Base-by-base conservation (phyloP, 805 yeast genomes). In the Kluyveromyces aestuarii region DNA sequence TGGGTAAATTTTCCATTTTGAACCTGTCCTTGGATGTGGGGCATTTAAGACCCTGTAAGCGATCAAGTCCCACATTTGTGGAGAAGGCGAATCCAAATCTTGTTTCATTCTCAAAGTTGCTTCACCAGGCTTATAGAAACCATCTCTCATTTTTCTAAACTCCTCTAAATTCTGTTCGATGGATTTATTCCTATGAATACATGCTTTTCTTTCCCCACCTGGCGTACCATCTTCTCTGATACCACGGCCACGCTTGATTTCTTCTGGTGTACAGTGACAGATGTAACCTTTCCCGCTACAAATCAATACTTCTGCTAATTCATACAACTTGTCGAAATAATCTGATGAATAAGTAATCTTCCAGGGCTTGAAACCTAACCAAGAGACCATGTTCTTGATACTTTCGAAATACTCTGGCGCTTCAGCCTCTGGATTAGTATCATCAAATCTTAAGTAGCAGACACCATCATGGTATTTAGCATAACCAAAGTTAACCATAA, bases 61-160 rank as follows among this genome's bases (percentile, higher is more conserved):
- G 53, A 93, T 93, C 55, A 93, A 76, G 70, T 93, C 99, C 99
- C 99, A 93, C 99, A 93, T 93, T 72, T 93, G 99, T 16, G 99
- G 99, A 54, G 87, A 86, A 54, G 96, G 96, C 16, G 93, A 85
- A 8, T 68, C 64, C 54, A 93, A 72, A 62, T 93, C 96, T 74
- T 88, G 96, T 67, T 91, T 91, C 98, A 93, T 93, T 72, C 99
- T 84, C 64, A 93, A 75, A 10, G 89, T 88, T 30, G 96, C 98
- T 68, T 87, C 87, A 55, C 98, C 98, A 40, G 89, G 89, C 56
- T 78, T 74, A 70, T 84, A 93, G 54, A 74, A 72, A 40, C 99
- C 99, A 61, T 88, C 88, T 62, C 84, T 80, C 99, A 93, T 93
- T 50, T 77, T 82, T 65, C 96, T 79, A 69, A 93, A 93, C 66